Evolutionary conservation across 2,329 filamentous ascomycete species (phyloP).

Genomic region (Rhynchosporium graminicola): DNA sequence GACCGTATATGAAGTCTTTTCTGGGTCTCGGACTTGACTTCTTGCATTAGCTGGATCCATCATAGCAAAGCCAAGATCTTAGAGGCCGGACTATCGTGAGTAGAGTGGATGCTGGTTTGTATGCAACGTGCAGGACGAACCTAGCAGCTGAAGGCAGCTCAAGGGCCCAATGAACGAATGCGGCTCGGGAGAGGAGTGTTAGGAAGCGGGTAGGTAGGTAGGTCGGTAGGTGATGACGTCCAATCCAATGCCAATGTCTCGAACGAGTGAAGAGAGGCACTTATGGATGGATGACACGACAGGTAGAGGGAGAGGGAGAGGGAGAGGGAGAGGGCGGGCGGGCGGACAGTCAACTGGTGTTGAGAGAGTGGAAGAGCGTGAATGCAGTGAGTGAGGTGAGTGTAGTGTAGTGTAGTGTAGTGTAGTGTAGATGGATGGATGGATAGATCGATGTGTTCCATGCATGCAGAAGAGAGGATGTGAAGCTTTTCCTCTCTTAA

Average conservation of each 20-base stretch:
- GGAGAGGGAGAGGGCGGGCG: not conserved
- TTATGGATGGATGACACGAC: not conserved
- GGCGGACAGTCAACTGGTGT: too few relatives aligned
- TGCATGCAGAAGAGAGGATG: conserved; percentile 1
- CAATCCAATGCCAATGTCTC: not conserved
- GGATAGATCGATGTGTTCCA: too few relatives aligned
- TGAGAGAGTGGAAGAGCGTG: too few relatives aligned
- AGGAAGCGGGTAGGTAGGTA: not conserved
- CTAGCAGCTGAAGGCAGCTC: not conserved
- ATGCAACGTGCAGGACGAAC: conserved; percentile 5
- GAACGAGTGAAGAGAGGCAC: conserved; percentile 3
- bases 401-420: not conserved
- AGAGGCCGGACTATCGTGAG: conserved; percentile 7
- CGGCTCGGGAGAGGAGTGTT: too few relatives aligned
- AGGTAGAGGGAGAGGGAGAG: not conserved
- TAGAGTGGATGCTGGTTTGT: not conserved
- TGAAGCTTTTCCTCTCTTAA: not conserved
- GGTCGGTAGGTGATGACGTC: conserved; percentile 1
- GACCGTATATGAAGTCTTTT: conserved; percentile 14
- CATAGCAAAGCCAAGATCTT: not conserved
- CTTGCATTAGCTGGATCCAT: conserved; percentile 14
- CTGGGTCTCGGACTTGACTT: conserved; percentile 10
- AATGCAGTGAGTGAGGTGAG: not conserved
- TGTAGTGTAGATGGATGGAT: conserved; percentile 1
- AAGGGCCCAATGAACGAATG: too few relatives aligned